A percentile compares a stretch with the other conserved stretches of the same genome.
These are phyloP conservation scores for Saposhnikovia divaricata DNA, from an alignment of 129 eudicot species.

Conservation along the genomic window DNA sequence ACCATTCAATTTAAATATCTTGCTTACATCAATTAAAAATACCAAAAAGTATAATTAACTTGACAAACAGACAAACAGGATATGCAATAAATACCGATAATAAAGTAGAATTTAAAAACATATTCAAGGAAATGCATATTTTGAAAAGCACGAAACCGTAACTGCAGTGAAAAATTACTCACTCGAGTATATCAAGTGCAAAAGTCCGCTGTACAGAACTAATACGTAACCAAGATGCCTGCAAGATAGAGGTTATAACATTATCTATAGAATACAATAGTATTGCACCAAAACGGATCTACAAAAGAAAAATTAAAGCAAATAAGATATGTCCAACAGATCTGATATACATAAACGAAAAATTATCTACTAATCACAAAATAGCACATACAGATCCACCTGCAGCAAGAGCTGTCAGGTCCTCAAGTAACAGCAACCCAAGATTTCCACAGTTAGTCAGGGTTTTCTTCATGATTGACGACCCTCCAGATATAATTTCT, in stretches of 20 bases:
- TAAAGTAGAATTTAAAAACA: not conserved
- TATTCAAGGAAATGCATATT: not conserved
- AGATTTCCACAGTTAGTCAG: constrained; percentile 74
- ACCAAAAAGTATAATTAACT: not conserved
- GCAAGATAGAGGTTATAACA: constrained; percentile 21
- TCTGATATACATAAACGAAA: not conserved
- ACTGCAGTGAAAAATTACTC: constrained; percentile 24
- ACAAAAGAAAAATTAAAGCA: not conserved
- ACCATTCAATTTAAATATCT: not conserved
- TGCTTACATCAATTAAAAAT: not conserved
- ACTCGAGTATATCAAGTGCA: constrained; percentile 99
- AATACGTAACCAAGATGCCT: constrained; percentile 83
- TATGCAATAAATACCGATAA: not conserved
- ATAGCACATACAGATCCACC: constrained; percentile 99
- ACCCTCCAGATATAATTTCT: constrained; percentile 38
- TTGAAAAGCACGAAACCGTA: not conserved
- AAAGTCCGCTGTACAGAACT: constrained; percentile 81
- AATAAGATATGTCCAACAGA: not conserved
- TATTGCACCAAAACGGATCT: not conserved
- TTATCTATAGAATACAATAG: constrained; percentile 11
- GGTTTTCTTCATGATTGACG: constrained; percentile 57
- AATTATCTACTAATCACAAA: constrained; percentile 22
- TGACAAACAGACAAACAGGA: not conserved
- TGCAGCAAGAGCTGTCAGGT: constrained; percentile 99
- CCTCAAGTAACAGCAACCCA: constrained; percentile 91